Evolutionary conservation across 495 filamentous ascomycete species (phyloP).

Genomic region (Astrothelium subdiscretum): DNA sequence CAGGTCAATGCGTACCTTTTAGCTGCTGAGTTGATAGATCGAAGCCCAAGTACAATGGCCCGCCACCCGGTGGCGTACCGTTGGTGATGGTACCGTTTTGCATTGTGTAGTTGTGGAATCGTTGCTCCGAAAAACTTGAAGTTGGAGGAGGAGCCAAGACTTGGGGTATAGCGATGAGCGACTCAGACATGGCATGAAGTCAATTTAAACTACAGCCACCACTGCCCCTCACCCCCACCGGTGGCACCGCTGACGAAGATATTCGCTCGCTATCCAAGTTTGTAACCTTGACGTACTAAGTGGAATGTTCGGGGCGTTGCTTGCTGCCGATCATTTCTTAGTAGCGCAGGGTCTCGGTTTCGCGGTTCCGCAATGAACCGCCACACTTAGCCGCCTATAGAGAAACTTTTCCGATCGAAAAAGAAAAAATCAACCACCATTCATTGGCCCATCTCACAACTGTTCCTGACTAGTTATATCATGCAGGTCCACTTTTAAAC

Average conservation of each 20-base stretch:
- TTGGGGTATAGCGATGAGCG: not conserved
- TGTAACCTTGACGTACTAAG: too few relatives aligned
- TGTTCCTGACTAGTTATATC: constrained; percentile 1
- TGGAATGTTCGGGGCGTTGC: too few relatives aligned
- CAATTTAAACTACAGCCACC: not conserved
- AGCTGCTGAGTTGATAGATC: constrained; percentile 95
- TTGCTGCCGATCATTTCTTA: not conserved
- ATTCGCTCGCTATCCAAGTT: not conserved
- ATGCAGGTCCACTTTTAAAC: not conserved
- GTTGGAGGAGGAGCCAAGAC: not conserved
- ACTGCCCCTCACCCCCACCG: not conserved
- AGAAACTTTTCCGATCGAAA: not conserved
- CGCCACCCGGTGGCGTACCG: not conserved
- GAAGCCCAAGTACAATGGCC: constrained; percentile 73
- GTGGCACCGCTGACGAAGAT: not conserved
- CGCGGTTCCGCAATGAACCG: not conserved
- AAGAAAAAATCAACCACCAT: not conserved
- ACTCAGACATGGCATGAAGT: too few relatives aligned
- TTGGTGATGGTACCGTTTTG: not conserved
- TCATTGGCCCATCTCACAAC: not conserved
- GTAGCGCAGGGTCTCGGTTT: not conserved
- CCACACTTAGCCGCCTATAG: not conserved
- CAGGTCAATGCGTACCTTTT: constrained; percentile 46
- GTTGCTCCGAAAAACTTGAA: not conserved
- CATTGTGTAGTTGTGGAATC: not conserved